Conservation (phyloP, 1,139 yeast genomes). For the Hyphopichia khmerensis region DNA sequence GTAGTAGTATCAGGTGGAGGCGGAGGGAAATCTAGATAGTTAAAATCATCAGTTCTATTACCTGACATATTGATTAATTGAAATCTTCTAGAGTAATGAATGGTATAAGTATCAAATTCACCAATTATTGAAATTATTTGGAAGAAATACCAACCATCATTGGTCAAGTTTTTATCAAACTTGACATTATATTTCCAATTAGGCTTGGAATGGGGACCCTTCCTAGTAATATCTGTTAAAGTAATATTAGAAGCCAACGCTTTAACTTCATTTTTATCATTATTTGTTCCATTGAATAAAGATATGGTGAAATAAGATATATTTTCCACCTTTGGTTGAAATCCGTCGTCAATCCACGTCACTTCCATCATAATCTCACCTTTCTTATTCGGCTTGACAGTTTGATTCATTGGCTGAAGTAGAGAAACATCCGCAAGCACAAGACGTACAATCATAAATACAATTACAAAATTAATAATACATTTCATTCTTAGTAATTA, state of each 20-base stretch:
- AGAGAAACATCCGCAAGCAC: background rate
- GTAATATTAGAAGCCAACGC: background rate
- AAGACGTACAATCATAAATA: too few relatives aligned
- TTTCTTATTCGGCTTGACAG: background rate
- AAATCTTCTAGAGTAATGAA: conserved; percentile 5
- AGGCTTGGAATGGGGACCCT: background rate
- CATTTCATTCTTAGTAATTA: too few relatives aligned
- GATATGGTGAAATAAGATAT: conserved; percentile 6
- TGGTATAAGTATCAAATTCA: conserved; percentile 1
- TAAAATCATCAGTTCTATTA: background rate
- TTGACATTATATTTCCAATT: background rate
- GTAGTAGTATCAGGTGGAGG: conserved; percentile 1
- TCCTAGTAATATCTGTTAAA: background rate
- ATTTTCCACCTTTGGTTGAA: background rate
- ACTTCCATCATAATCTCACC: background rate
- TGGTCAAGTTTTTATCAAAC: background rate
- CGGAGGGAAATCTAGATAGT: background rate
- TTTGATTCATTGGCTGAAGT: background rate
- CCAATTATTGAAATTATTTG: conserved; percentile 3
- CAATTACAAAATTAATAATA: too few relatives aligned
- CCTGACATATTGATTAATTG: background rate
- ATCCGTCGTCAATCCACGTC: background rate
- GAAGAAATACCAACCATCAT: conserved; percentile 3
- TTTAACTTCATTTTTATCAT: conserved; percentile 7
- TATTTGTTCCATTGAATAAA: conserved; percentile 12